phyloP scores from a whole-genome alignment of 228 moss, liverwort and hornwort genomes.

The Sphagnum magellanicum region DNA sequence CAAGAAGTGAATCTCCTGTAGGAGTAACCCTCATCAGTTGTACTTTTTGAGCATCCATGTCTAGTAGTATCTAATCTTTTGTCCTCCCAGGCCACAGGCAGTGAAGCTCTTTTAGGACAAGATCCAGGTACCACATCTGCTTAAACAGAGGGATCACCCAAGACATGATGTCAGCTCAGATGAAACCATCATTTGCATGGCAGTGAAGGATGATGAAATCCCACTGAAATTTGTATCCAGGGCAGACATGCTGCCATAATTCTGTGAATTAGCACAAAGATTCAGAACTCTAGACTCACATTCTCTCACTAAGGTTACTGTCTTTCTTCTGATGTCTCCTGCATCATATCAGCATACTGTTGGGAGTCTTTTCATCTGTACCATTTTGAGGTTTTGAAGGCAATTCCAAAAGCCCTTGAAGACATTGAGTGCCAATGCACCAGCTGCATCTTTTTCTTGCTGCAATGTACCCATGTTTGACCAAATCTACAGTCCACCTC shows the following conservation, averaged over 20 bases:
- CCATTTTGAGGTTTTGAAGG: constrained; percentile 3
- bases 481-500: constrained; percentile 45
- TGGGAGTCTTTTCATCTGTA: constrained; percentile 5
- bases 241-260: constrained; percentile 10
- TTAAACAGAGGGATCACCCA: constrained; percentile 72
- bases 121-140: constrained; percentile 44
- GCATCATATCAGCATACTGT: neutral
- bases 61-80: constrained; percentile 25
- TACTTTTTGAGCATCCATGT: constrained; percentile 3
- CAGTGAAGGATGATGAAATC: constrained; percentile 10
- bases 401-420: constrained; percentile 11
- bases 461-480: constrained; percentile 16
- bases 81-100: constrained; percentile 26
- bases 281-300: constrained; percentile 7
- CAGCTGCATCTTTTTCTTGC: constrained; percentile 25
- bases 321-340: constrained; percentile 2
- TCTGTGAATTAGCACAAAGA: neutral
- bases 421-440: constrained; percentile 14
- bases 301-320: neutral
- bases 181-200: constrained; percentile 20
- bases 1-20: constrained; percentile 45
- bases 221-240: constrained; percentile 12
- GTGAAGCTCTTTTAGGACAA: constrained; percentile 5
- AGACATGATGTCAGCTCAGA: constrained; percentile 53
- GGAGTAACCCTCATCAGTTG: constrained; percentile 9